These are phyloP conservation scores for Pseudoturritis turrita DNA, from an alignment of 345 rosid species.

Conservation along the genomic window DNA sequence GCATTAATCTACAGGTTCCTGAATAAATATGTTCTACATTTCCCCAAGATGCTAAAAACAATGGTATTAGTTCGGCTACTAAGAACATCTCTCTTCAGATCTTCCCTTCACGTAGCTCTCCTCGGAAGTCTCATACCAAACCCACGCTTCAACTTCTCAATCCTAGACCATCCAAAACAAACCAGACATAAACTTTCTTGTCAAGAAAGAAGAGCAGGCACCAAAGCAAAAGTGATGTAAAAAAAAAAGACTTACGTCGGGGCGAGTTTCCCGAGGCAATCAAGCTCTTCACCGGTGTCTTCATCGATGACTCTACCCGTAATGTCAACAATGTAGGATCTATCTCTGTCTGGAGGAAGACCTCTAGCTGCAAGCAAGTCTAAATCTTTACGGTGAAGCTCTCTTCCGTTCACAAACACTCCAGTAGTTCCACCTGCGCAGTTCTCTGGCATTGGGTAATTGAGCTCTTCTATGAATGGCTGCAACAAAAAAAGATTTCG, in stretches of 20 bases:
- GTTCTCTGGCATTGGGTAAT: constrained; percentile 64
- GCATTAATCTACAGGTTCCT: background rate
- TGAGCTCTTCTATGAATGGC: constrained; percentile 87
- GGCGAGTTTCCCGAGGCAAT: constrained; percentile 86
- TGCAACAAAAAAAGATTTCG: constrained; percentile 12
- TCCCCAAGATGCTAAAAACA: background rate
- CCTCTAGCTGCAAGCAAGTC: constrained; percentile 79
- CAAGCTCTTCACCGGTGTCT: constrained; percentile 89
- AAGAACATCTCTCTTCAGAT: background rate
- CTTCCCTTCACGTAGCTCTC: constrained; percentile 30
- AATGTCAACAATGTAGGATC: constrained; percentile 71
- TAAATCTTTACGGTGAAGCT: constrained; percentile 77
- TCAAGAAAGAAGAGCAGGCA: background rate
- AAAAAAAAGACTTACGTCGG: constrained; percentile 62
- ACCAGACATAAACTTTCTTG: background rate
- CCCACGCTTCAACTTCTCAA: constrained; percentile 78
- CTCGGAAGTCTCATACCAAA: constrained; percentile 83
- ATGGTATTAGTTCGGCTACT: background rate
- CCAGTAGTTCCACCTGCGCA: constrained; percentile 79
- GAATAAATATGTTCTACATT: background rate
- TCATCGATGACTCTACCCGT: constrained; percentile 82
- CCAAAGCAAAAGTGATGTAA: background rate
- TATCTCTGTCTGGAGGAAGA: constrained; percentile 59
- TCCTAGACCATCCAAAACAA: constrained; percentile 35
- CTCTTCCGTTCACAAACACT: constrained; percentile 84